A percentile compares a stretch with the other conserved stretches of the same genome.
phyloP scores from a whole-genome alignment of 2,329 filamentous ascomycete genomes.

The Penicillium sclerotiorum region DNA sequence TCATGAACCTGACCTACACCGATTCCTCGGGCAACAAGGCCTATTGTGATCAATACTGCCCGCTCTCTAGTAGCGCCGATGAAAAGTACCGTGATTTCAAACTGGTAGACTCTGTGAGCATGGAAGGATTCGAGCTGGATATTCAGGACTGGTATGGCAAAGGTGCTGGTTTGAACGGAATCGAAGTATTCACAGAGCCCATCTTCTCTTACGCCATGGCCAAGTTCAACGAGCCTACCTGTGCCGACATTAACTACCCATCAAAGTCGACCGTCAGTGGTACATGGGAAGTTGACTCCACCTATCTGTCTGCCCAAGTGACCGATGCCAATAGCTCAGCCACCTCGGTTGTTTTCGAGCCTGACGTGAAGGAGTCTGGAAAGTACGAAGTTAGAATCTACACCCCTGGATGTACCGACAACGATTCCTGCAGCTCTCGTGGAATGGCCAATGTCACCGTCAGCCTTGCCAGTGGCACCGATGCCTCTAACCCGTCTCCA shows the following conservation, averaged over 20 bases:
- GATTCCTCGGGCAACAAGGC: conserved; percentile 69
- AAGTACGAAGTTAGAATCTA: conserved; percentile 91
- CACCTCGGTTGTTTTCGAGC: conserved; percentile 68
- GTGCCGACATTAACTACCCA: conserved; percentile 64
- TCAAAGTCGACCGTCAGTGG: conserved; percentile 72
- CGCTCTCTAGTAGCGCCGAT: conserved; percentile 71
- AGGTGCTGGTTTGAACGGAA: conserved; percentile 81
- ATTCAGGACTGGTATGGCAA: conserved; percentile 84
- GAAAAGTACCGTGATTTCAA: conserved; percentile 81
- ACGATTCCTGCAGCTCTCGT: conserved; percentile 73
- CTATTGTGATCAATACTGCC: conserved; percentile 80
- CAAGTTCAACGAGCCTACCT: conserved; percentile 85
- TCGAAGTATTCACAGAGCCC: conserved; percentile 84
- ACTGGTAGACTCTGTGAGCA: conserved; percentile 85
- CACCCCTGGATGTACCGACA: conserved; percentile 85
- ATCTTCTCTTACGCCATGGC: conserved; percentile 84
- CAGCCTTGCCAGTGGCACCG: conserved; percentile 65
- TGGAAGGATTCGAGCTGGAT: conserved; percentile 83
- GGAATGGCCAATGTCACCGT: conserved; percentile 84
- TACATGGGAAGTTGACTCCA: conserved; percentile 71
- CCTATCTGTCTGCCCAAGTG: conserved; percentile 74
- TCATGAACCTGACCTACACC: conserved; percentile 93
- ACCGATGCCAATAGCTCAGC: conserved; percentile 59
- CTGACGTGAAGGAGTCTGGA: conserved; percentile 83
- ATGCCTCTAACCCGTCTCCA: conserved; percentile 54